Conservation (phyloP, 345 rosid genomes). For the Sisymbrium irio region DNA sequence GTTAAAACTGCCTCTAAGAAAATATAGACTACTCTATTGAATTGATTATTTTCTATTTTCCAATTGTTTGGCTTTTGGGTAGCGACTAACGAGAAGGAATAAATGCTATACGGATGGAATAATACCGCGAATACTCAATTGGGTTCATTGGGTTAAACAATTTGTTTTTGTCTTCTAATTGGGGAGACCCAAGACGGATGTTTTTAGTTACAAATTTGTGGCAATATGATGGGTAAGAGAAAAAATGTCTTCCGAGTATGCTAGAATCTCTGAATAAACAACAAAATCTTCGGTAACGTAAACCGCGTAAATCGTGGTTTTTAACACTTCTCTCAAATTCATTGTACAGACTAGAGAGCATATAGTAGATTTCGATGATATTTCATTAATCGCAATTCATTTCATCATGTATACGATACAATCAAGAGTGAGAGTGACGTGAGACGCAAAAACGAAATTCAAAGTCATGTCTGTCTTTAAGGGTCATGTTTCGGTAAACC, state of each 20-base stretch:
- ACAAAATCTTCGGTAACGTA: too few species aligned
- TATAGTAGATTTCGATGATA: not conserved
- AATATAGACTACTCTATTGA: not conserved
- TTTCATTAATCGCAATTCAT: not conserved
- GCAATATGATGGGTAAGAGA: not conserved
- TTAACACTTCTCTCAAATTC: too few species aligned
- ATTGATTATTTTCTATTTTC: conserved; percentile 19
- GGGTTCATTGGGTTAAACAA: not conserved
- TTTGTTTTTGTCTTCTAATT: not conserved
- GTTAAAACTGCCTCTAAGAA: conserved; percentile 12
- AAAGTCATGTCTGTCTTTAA: too few species aligned
- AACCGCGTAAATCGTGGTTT: too few species aligned
- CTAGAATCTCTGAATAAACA: too few species aligned
- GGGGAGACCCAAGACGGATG: not conserved
- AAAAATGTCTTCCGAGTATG: too few species aligned
- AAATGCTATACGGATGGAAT: conserved; percentile 8
- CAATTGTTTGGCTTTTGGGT: conserved; percentile 14
- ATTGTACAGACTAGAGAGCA: not conserved
- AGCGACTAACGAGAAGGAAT: not conserved
- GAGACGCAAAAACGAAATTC: too few species aligned
- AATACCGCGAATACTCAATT: not conserved
- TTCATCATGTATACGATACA: not conserved
- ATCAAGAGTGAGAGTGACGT: too few species aligned
- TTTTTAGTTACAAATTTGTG: not conserved
- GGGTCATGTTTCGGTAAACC: too few species aligned